Conservation (phyloP, 1,284 basidiomycete species). For the Waitea zeae region DNA sequence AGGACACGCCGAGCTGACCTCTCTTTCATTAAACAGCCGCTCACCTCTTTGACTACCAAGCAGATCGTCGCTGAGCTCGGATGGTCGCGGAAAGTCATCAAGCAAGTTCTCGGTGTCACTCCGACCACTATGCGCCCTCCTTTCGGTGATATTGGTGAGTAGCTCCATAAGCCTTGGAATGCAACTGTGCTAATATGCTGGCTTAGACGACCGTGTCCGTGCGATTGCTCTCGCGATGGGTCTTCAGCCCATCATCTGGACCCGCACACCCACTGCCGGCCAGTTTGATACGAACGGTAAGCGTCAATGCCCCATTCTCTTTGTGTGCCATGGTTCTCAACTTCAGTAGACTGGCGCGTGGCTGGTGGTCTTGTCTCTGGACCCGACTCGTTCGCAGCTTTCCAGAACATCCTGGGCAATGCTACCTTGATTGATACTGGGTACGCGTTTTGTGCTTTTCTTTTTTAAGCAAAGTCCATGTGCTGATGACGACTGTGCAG, state of each 20-base stretch:
- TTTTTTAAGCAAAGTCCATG: constrained; percentile 5
- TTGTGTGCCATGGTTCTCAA: constrained; percentile 6
- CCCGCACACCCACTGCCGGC: constrained; percentile 31
- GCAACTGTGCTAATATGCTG: constrained; percentile 3
- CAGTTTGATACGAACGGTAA: constrained; percentile 71
- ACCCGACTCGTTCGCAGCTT: constrained; percentile 31
- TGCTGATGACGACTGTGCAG: too few relatives aligned
- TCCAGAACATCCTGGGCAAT: constrained; percentile 44
- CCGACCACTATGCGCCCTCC: constrained; percentile 50
- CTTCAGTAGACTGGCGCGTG: constrained; percentile 58
- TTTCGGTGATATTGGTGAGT: constrained; percentile 23
- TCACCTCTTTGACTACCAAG: constrained; percentile 74
- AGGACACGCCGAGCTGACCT: constrained; percentile 1
- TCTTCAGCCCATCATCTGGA: constrained; percentile 70
- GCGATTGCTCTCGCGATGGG: constrained; percentile 74
- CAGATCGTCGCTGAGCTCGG: constrained; percentile 88
- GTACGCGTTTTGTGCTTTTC: too few relatives aligned
- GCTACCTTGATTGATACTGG: constrained; percentile 39
- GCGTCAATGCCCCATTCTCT: constrained; percentile 6
- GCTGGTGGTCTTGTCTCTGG: constrained; percentile 54
- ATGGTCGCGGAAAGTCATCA: constrained; percentile 82
- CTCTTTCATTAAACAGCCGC: constrained; percentile 10
- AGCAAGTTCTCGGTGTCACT: constrained; percentile 57
- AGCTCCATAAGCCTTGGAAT: constrained; percentile 8
- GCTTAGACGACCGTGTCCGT: constrained; percentile 75